Evolutionary conservation across 2,329 filamentous ascomycete species (phyloP).

Genomic region (Diaporthe citri): DNA sequence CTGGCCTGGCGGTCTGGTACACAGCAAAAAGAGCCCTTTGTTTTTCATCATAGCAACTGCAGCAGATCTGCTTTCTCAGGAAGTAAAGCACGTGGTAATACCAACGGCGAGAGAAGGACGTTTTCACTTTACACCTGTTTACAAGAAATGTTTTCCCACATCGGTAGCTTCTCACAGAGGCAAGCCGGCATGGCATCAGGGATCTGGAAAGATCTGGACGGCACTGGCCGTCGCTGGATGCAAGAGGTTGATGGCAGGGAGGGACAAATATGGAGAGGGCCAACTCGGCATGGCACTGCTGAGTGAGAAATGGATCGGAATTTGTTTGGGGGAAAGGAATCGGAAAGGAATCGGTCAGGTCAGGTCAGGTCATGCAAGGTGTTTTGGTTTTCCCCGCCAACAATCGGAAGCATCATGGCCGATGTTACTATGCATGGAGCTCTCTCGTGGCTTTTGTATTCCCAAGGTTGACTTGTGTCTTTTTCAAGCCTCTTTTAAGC

Average conservation of each 20-base stretch:
- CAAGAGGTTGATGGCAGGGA: not conserved
- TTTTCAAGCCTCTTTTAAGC: not conserved
- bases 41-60: conserved; percentile 33
- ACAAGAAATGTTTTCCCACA: conserved; percentile 10
- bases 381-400: conserved; percentile 29
- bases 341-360: conserved; percentile 21
- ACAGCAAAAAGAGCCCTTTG: conserved; percentile 32
- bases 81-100: conserved; percentile 28
- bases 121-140: conserved; percentile 30
- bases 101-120: conserved; percentile 9
- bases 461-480: conserved; percentile 17
- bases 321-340: conserved; percentile 15
- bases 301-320: conserved; percentile 14
- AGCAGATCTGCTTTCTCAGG: conserved; percentile 36
- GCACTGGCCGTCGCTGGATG: conserved; percentile 6
- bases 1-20: conserved; percentile 35
- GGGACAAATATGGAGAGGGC: not conserved
- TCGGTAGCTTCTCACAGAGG: conserved; percentile 7
- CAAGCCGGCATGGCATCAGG: conserved; percentile 24
- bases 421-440: conserved; percentile 35
- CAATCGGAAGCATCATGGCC: conserved; percentile 35
- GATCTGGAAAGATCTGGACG: conserved; percentile 4
- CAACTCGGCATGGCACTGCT: not conserved
- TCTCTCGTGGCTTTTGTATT: conserved; percentile 34
- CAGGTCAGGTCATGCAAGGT: conserved; percentile 17